These are phyloP conservation scores for Trichoderma afroharzianum DNA, from an alignment of 2,329 filamentous ascomycete species.

Conservation along the genomic window DNA sequence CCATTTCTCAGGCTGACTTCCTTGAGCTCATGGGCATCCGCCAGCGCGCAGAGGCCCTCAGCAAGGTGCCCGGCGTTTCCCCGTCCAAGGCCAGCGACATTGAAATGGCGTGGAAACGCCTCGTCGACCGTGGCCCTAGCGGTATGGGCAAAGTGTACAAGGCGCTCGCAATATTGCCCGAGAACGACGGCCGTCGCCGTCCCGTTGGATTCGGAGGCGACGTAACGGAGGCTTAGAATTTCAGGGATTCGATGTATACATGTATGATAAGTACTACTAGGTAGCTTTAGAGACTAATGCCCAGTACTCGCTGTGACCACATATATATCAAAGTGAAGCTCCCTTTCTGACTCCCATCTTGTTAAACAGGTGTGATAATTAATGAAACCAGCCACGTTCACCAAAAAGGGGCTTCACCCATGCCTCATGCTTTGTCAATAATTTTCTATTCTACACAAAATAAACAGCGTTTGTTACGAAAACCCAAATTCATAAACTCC, in stretches of 20 bases:
- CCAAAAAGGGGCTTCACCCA: background rate
- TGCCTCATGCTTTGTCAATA: background rate
- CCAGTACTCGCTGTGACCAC: background rate
- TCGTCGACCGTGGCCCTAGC: slow-evolving; percentile 76
- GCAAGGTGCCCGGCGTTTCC: slow-evolving; percentile 41
- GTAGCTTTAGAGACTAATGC: background rate
- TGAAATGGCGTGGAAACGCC: slow-evolving; percentile 70
- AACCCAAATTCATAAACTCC: slow-evolving; percentile 15
- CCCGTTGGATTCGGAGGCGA: slow-evolving; percentile 92
- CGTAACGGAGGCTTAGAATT: slow-evolving; percentile 30
- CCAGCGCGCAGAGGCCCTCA: slow-evolving; percentile 68
- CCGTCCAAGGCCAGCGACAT: slow-evolving; percentile 57
- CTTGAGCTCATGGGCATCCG: slow-evolving; percentile 76
- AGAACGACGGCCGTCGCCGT: slow-evolving; percentile 66
- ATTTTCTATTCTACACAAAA: slow-evolving; percentile 5
- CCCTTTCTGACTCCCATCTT: background rate
- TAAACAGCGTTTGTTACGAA: slow-evolving; percentile 3
- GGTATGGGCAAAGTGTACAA: slow-evolving; percentile 98
- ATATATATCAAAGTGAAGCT: background rate
- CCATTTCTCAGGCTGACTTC: slow-evolving; percentile 80
- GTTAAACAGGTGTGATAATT: background rate
- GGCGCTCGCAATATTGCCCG: slow-evolving; percentile 83
- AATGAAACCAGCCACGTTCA: background rate
- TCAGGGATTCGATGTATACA: background rate
- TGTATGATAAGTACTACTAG: background rate